Conservation (phyloP, 768 basidiomycete genomes). For the Chiua virens region DNA sequence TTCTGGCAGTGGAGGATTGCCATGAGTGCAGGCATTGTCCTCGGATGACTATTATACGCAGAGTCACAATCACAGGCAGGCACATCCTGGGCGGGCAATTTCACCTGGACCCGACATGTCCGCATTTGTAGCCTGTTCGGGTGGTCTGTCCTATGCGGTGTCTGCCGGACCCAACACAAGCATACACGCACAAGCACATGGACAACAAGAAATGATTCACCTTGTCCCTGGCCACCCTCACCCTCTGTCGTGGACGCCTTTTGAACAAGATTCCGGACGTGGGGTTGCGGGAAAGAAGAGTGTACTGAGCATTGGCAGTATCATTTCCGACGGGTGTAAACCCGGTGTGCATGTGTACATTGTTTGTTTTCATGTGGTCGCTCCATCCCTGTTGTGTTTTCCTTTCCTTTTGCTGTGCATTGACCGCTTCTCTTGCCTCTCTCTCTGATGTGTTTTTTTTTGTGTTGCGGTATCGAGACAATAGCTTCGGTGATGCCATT, state of each 20-base stretch:
- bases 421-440: too few species aligned
- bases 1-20: constrained; percentile 22
- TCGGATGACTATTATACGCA: constrained; percentile 27
- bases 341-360: background rate
- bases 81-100: constrained; percentile 13
- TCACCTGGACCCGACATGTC: constrained; percentile 20
- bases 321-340: constrained; percentile 53
- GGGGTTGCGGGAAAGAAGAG: constrained; percentile 52
- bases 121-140: constrained; percentile 10
- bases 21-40: constrained; percentile 20
- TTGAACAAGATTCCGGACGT: constrained; percentile 30
- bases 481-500: too few species aligned
- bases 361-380: background rate
- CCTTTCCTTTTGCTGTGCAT: too few species aligned
- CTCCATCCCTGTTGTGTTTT: too few species aligned
- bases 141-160: constrained; percentile 3
- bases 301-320: constrained; percentile 67
- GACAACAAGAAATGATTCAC: constrained; percentile 35
- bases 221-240: constrained; percentile 33
- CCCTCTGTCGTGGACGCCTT: constrained; percentile 31
- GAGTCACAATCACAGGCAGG: constrained; percentile 12
- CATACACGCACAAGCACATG: constrained; percentile 14
- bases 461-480: too few species aligned
- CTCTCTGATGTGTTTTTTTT: too few species aligned
- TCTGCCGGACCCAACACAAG: constrained; percentile 11